phyloP scores from a whole-genome alignment of 2,329 filamentous ascomycete species.

The Microdochium nivale region DNA sequence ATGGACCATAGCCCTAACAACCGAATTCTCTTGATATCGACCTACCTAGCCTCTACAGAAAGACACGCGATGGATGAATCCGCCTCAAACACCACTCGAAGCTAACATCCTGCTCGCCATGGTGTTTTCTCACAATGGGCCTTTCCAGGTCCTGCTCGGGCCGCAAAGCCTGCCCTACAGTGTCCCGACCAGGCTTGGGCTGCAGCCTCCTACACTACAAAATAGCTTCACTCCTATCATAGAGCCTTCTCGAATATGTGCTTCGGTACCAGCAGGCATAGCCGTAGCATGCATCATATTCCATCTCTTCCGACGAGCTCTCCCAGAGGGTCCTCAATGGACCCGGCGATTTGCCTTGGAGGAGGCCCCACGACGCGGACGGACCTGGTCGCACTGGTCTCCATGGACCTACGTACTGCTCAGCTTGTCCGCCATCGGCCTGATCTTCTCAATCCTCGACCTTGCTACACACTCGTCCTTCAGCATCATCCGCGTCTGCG shows the following conservation, averaged over 20 bases:
- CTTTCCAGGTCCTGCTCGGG: neutral
- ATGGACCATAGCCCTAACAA: neutral
- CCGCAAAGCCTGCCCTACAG: neutral
- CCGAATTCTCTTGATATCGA: neutral
- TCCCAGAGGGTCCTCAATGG: slow-evolving; percentile 27
- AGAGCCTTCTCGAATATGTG: slow-evolving; percentile 6
- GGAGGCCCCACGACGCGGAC: slow-evolving; percentile 9
- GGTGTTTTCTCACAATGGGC: neutral
- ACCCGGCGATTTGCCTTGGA: slow-evolving; percentile 34
- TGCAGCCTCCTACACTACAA: neutral
- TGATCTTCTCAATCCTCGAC: slow-evolving; percentile 14
- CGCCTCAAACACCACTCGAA: neutral
- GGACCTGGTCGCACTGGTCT: slow-evolving; percentile 22
- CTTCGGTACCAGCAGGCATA: slow-evolving; percentile 21
- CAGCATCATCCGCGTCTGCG: slow-evolving; percentile 15
- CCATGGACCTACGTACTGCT: slow-evolving; percentile 28
- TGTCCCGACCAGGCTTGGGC: neutral
- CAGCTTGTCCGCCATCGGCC: slow-evolving; percentile 22
- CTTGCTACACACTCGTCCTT: slow-evolving; percentile 13
- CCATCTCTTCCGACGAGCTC: slow-evolving; percentile 13
- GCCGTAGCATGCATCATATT: slow-evolving; percentile 20
- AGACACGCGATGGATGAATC: neutral
- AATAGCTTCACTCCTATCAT: slow-evolving; percentile 3
- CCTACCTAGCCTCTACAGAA: neutral
- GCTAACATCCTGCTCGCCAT: neutral